Conservation (phyloP, 129 eudicot species). For the Glebionis coronaria region DNA sequence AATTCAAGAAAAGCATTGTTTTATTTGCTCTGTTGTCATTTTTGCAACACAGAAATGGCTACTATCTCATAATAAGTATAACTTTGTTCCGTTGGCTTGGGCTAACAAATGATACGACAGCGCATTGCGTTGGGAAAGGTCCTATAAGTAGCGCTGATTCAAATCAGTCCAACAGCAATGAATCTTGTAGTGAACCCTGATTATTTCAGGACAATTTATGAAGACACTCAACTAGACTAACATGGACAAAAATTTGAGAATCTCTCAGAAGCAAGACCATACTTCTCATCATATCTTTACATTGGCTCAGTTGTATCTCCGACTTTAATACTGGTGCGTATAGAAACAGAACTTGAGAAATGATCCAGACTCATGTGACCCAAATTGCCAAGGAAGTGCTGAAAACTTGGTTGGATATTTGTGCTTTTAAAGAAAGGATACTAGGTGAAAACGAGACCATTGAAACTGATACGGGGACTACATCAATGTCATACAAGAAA, state of each 20-base stretch:
- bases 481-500: too few relatives aligned
- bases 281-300: conserved; percentile 62
- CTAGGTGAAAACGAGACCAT: too few relatives aligned
- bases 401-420: too few relatives aligned
- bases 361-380: conserved; percentile 46
- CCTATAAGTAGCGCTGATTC: conserved; percentile 71
- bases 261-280: conserved; percentile 64
- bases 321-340: conserved; percentile 50
- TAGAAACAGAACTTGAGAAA: conserved; percentile 63
- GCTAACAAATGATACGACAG: too few relatives aligned
- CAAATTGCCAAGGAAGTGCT: conserved; percentile 55
- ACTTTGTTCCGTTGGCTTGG: too few relatives aligned
- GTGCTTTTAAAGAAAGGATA: too few relatives aligned
- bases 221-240: conserved; percentile 65
- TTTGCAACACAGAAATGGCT: too few relatives aligned
- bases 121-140: too few relatives aligned
- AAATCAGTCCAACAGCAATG: conserved; percentile 66
- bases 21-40: too few relatives aligned
- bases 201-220: conserved; percentile 77
- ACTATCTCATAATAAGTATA: too few relatives aligned
- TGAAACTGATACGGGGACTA: too few relatives aligned
- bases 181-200: conserved; percentile 71
- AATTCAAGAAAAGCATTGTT: too few relatives aligned
- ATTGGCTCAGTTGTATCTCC: conserved; percentile 71
- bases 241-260: conserved; percentile 54